phyloP scores from a whole-genome alignment of 495 filamentous ascomycete genomes.

The Ascobolus immersus region DNA sequence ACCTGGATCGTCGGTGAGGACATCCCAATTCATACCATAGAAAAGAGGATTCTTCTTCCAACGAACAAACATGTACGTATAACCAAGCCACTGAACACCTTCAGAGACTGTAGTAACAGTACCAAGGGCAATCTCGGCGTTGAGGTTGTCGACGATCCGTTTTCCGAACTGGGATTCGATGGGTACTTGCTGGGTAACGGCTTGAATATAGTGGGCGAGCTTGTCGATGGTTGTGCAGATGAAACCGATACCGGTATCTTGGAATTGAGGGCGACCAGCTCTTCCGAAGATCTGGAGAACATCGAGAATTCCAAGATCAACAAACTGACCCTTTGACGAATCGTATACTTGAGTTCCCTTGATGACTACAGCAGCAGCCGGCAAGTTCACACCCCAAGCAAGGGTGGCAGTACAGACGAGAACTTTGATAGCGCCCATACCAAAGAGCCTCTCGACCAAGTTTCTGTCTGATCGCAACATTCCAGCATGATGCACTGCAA shows the following conservation, averaged over 20 bases:
- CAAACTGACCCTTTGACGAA: slow-evolving; percentile 81
- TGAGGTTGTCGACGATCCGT: slow-evolving; percentile 83
- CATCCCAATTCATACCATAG: slow-evolving; percentile 93
- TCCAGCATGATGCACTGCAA: slow-evolving; percentile 89
- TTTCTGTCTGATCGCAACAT: slow-evolving; percentile 86
- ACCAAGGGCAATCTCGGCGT: slow-evolving; percentile 79
- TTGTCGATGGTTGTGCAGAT: slow-evolving; percentile 90
- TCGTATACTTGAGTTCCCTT: slow-evolving; percentile 96
- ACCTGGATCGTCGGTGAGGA: slow-evolving; percentile 61
- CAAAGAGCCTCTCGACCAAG: slow-evolving; percentile 72
- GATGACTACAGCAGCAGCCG: slow-evolving; percentile 88
- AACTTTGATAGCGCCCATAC: slow-evolving; percentile 69
- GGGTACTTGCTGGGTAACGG: slow-evolving; percentile 82
- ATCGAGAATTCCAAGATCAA: slow-evolving; percentile 88
- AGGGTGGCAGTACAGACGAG: slow-evolving; percentile 95
- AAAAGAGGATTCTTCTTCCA: slow-evolving; percentile 77
- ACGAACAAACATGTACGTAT: slow-evolving; percentile 88
- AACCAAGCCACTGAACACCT: slow-evolving; percentile 87
- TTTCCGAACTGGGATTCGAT: slow-evolving; percentile 85
- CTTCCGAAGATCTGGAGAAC: slow-evolving; percentile 97
- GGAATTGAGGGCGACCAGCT: slow-evolving; percentile 89
- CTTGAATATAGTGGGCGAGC: slow-evolving; percentile 69
- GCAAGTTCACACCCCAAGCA: slow-evolving; percentile 97
- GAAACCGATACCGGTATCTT: slow-evolving; percentile 85
- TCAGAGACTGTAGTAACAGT: slow-evolving; percentile 90